A percentile compares a stretch with the other conserved stretches of the same genome.
phyloP scores from a whole-genome alignment of 495 filamentous ascomycete species.

The Penicillium dipodomyicola region DNA sequence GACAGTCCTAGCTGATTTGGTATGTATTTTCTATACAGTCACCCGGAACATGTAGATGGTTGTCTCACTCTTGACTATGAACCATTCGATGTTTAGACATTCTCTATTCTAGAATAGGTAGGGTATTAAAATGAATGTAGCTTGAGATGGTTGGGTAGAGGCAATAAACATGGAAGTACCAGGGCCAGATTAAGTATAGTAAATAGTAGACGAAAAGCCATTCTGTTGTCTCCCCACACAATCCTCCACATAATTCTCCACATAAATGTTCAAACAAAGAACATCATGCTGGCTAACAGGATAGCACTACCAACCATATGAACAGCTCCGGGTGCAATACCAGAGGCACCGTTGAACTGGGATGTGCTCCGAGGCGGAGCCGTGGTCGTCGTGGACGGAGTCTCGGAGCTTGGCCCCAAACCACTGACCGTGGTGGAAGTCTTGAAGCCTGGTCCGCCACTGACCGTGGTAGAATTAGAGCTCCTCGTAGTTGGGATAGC shows the following conservation, averaged over 20 bases:
- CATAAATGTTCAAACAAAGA: conserved; percentile 3
- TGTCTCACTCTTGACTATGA: neutral
- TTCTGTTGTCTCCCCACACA: neutral
- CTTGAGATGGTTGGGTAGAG: conserved; percentile 4
- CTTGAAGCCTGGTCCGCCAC: too few species aligned
- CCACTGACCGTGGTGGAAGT: neutral
- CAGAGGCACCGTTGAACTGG: neutral
- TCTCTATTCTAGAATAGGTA: conserved; percentile 7
- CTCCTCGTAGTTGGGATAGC: conserved; percentile 45
- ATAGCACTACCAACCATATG: conserved; percentile 1
- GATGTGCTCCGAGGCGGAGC: neutral
- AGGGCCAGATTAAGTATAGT: neutral
- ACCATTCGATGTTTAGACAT: neutral
- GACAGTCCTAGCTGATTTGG: neutral
- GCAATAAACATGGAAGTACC: neutral
- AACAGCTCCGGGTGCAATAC: neutral
- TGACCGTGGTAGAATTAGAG: neutral
- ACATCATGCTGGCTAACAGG: conserved; percentile 3
- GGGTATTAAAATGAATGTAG: conserved; percentile 6
- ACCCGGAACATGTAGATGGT: neutral
- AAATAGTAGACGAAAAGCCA: neutral
- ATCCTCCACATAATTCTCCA: too few species aligned
- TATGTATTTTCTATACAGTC: conserved; percentile 4
- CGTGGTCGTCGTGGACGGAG: conserved; percentile 3
- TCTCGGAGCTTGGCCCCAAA: conserved; percentile 2